Base-by-base conservation (phyloP, 2,329 filamentous ascomycete species). In the Tolypocladium tundrense region DNA sequence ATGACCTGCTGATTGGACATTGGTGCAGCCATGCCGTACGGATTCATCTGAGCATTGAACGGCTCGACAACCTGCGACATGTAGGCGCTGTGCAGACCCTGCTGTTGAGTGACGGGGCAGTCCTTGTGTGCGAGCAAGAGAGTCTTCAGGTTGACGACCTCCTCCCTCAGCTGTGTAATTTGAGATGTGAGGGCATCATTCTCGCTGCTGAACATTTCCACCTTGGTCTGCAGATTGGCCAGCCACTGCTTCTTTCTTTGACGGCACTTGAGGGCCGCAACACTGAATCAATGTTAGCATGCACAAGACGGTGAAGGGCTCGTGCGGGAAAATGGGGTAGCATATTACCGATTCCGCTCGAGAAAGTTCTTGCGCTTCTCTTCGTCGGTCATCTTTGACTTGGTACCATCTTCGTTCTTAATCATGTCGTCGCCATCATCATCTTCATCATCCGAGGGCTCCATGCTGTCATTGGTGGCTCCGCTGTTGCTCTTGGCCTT, bases 161-260 rank as follows among this genome's bases (percentile, higher is more conserved):
- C 94, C 69, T 97, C 93, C 35, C 91, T 83, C 7, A 97, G 77
- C 64, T 90, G 85, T 1, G 88, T 88, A 59, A 97, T 91, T 62
- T 94, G 93, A 3, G 86, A 81, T 21, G 87, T 90, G 40, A 99
- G 80, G 1, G 85, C 85, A 68, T 99, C 94, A 62, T 97, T 97
- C 73, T 99, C 94, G 1, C 82, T 87, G 62, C 88, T 92, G 69
- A 91, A 97, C 64, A 96, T 81, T 72, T 99, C 94, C 19, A 97
- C 93, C 73, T 97, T 97, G 58, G 85, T 84, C 72, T 99, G 94
- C 1, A 99, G 81, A 65, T 96, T 97, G 39, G 90, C 89, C 59
- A 97, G 83, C 94, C 94, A 99, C 71, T 97, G 94, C 81, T 99
- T 99, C 81, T 99, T 99, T 24, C 94, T 85, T 73, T 99, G 94